Conservation (phyloP, 2,329 filamentous ascomycete species). For the Aschersonia sp. region DNA sequence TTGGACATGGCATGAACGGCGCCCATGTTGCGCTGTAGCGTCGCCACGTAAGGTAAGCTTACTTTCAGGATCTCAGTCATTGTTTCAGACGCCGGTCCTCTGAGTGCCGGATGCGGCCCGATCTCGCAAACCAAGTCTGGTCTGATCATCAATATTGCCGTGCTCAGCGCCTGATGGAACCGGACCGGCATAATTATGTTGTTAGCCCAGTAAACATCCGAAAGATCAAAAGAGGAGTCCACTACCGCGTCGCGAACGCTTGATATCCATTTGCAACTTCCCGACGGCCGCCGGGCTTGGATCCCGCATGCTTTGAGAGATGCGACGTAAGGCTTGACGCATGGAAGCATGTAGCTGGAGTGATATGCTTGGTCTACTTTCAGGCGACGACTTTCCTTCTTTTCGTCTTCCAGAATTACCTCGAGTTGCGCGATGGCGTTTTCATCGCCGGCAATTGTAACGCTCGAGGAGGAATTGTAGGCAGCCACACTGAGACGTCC, state of each 20-base stretch:
- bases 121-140: constrained; percentile 12
- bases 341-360: constrained; percentile 22
- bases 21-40: not conserved
- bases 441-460: constrained; percentile 16
- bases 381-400: constrained; percentile 15
- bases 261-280: not conserved
- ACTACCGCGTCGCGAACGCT: not conserved
- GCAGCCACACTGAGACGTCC: constrained; percentile 13
- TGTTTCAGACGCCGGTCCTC: constrained; percentile 21
- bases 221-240: not conserved
- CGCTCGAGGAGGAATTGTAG: constrained; percentile 8
- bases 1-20: not conserved
- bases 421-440: constrained; percentile 12
- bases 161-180: constrained; percentile 8
- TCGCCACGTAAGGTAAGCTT: not conserved
- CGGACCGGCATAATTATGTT: constrained; percentile 8
- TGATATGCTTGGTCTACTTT: constrained; percentile 24
- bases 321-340: constrained; percentile 8
- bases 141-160: constrained; percentile 1
- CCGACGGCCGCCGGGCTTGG: not conserved
- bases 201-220: constrained; percentile 4
- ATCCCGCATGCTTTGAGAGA: not conserved
- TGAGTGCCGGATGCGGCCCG: constrained; percentile 24
- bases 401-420: constrained; percentile 9
- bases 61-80: not conserved